Conservation (phyloP, 2,329 filamentous ascomycete species). For the Penicillium sp. region DNA sequence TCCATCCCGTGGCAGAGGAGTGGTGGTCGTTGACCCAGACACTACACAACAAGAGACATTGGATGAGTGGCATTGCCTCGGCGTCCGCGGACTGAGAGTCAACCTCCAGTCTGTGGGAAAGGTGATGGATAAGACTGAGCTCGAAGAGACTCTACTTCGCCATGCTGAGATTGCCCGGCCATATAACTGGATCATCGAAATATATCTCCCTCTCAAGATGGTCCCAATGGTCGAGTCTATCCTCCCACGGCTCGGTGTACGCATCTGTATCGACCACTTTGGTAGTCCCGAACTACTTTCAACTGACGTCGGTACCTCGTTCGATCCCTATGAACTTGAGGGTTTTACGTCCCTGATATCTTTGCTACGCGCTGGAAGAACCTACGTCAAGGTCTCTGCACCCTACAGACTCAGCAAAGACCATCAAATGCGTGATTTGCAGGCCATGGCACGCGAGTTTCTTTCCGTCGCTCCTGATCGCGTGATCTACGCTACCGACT, state of each 20-base stretch:
- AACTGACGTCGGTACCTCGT: slow-evolving; percentile 15
- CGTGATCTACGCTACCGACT: slow-evolving; percentile 63
- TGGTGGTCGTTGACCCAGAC: slow-evolving; percentile 59
- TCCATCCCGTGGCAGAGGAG: slow-evolving; percentile 53
- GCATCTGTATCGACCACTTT: slow-evolving; percentile 63
- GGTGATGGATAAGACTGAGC: slow-evolving; percentile 41
- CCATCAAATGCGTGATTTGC: slow-evolving; percentile 47
- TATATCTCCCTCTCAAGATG: slow-evolving; percentile 58
- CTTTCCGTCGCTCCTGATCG: slow-evolving; percentile 48
- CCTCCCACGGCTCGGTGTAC: slow-evolving; percentile 52
- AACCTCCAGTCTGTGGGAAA: slow-evolving; percentile 60
- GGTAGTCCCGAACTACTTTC: slow-evolving; percentile 49
- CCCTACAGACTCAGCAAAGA: slow-evolving; percentile 58
- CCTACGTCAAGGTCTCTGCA: slow-evolving; percentile 62
- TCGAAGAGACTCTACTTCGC: slow-evolving; percentile 46
- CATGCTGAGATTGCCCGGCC: slow-evolving; percentile 56
- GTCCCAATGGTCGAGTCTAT: slow-evolving; percentile 53
- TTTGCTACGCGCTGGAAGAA: slow-evolving; percentile 51
- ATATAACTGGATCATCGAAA: slow-evolving; percentile 59
- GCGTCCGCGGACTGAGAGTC: slow-evolving; percentile 61
- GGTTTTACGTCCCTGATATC: slow-evolving; percentile 54
- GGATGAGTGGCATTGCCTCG: slow-evolving; percentile 57
- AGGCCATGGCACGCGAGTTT: slow-evolving; percentile 54
- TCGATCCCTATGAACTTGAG: slow-evolving; percentile 49
- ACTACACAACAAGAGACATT: slow-evolving; percentile 44